Conservation (phyloP, 495 filamentous ascomycete genomes). For the Symbiotaphrina buchneri region DNA sequence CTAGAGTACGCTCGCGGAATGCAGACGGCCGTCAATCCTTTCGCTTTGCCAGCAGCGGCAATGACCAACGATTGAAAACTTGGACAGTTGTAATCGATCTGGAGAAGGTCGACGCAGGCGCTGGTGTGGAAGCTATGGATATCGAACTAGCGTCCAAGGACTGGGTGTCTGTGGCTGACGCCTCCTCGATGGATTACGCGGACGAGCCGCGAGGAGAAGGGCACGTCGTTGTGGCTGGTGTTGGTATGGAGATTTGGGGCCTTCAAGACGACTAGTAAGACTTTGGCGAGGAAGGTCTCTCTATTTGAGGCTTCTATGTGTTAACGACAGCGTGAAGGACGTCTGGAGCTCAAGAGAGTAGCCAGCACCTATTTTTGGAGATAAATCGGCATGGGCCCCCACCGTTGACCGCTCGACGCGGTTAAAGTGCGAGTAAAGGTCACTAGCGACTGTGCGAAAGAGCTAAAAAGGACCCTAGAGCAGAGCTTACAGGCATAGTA, state of each 20-base stretch:
- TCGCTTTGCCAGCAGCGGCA: conserved; percentile 32
- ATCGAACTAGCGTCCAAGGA: conserved; percentile 20
- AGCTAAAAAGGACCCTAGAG: too few species aligned
- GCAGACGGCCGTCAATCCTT: conserved; percentile 1
- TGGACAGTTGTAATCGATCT: conserved; percentile 39
- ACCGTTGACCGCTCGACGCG: too few species aligned
- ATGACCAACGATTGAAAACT: conserved; percentile 60
- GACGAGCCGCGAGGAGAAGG: conserved; percentile 2
- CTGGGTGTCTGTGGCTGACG: conserved; percentile 45
- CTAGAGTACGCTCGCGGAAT: too few species aligned
- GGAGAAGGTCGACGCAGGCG: conserved; percentile 9
- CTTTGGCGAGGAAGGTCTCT: too few species aligned
- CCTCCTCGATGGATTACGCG: conserved; percentile 21
- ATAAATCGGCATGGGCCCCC: too few species aligned
- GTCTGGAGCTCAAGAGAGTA: too few species aligned
- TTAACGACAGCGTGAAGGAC: too few species aligned
- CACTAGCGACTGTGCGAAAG: too few species aligned
- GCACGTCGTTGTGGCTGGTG: conserved; percentile 25
- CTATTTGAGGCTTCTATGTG: too few species aligned
- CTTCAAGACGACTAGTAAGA: neutral
- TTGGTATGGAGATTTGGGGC: conserved; percentile 27
- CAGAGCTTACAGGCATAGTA: too few species aligned
- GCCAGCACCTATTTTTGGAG: too few species aligned
- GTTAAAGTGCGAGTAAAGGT: too few species aligned
- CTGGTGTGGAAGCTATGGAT: conserved; percentile 13